phyloP scores from a whole-genome alignment of 352 stramenopile genomes.

The Globisporangium rhizosaccharum region DNA sequence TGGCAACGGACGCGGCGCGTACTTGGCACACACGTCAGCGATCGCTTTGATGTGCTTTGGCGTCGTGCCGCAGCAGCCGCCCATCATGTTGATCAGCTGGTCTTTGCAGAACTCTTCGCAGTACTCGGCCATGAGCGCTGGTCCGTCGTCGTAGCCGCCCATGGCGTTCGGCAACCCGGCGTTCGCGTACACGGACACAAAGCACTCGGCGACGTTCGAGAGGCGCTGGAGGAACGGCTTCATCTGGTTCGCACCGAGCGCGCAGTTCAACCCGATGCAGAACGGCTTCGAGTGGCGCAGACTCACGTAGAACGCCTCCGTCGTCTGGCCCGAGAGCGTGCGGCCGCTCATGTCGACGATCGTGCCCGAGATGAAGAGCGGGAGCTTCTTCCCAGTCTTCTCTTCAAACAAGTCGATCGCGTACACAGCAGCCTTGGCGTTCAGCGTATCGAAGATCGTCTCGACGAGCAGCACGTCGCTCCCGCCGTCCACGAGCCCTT shows the following conservation, averaged over 20 bases:
- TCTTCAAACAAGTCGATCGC: slow-evolving; percentile 93
- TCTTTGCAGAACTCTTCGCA: slow-evolving; percentile 95
- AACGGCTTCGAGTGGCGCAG: slow-evolving; percentile 95
- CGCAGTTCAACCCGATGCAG: slow-evolving; percentile 96
- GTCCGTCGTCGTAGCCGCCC: slow-evolving; percentile 95
- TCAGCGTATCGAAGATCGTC: slow-evolving; percentile 98
- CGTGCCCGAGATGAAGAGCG: slow-evolving; percentile 95
- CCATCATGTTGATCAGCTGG: slow-evolving; percentile 95
- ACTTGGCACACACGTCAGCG: slow-evolving; percentile 67
- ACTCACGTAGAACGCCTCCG: slow-evolving; percentile 96
- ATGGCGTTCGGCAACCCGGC: slow-evolving; percentile 96
- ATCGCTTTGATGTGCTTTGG: slow-evolving; percentile 93
- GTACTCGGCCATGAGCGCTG: slow-evolving; percentile 90
- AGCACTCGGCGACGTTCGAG: slow-evolving; percentile 92
- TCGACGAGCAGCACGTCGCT: slow-evolving; percentile 95
- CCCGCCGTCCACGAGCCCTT: slow-evolving; percentile 93
- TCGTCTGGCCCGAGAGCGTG: slow-evolving; percentile 95
- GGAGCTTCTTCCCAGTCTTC: slow-evolving; percentile 85
- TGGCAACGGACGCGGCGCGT: slow-evolving; percentile 80
- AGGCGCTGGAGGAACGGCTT: slow-evolving; percentile 92
- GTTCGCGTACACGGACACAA: slow-evolving; percentile 96
- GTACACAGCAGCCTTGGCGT: slow-evolving; percentile 95
- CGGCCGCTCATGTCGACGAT: slow-evolving; percentile 96
- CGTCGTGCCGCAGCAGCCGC: slow-evolving; percentile 95
- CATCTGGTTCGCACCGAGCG: slow-evolving; percentile 95